Evolutionary conservation across 331 rosid genomes (phyloP), one percentile per base, ranked within the genome.

Genomic region (Spiraea crenata): DNA sequence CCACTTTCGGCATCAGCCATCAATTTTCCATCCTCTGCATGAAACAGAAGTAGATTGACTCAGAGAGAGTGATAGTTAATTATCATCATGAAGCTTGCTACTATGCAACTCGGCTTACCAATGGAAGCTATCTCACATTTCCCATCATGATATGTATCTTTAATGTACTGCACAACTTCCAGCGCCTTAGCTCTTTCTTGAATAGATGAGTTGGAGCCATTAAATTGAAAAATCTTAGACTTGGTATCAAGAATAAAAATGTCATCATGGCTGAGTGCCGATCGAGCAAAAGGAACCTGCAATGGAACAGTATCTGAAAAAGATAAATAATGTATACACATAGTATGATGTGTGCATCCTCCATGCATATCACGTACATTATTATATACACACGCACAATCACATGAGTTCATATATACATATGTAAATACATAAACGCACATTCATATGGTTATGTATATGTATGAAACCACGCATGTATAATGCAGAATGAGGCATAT

Each of bases 131-230:
- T 79, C 50, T 91, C 99, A 75, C 98, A 95, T 82, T 89, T 95
- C 73, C 99, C 99, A 48, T 89, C 90, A 75, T 95, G 99, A 83
- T 82, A 90, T 16, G 96, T 84, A 75, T 95, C 99, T 80, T 95
- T 95, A 65, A 91, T 78, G 79, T 83, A 95, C 74, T 95, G 96
- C 70, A 91, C 92, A 85, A 95, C 99, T 85, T 91, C 99, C 74
- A 95, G 80, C n/a, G 99, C 96, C 81, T 95, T 95, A 17, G 99
- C 98, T 79, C 99, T 89, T 88, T 95, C 99, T 95, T 91, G 99
- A 82, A 95, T 95, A 68, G 85, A 86, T 58, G 99, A 95, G 73
- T 91, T 95, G 68, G 84, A 89, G 69, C 99, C 99, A 72, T 89
- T 95, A 76, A 95, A 95, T 85, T 95, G 99, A 83, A 95, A 95